phyloP scores from a whole-genome alignment of 805 yeast genomes.

The Suhomyces vadensis region DNA sequence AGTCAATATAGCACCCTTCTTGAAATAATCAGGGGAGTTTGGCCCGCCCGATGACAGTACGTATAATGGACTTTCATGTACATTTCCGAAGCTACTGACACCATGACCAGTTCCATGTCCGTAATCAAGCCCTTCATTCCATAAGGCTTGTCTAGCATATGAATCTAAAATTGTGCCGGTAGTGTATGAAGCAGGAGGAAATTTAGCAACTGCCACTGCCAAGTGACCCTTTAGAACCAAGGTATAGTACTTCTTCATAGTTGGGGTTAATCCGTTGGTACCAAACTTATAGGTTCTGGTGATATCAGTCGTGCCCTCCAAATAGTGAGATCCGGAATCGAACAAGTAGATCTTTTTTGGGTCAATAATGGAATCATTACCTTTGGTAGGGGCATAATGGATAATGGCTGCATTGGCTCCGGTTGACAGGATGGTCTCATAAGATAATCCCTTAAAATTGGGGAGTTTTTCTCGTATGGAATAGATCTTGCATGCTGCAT shows the following conservation, averaged over 20 bases:
- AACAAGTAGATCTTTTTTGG: slow-evolving; percentile 68
- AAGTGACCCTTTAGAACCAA: slow-evolving; percentile 89
- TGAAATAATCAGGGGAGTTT: slow-evolving; percentile 40
- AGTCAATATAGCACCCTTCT: slow-evolving; percentile 70
- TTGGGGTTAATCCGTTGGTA: slow-evolving; percentile 22
- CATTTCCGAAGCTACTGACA: slow-evolving; percentile 86
- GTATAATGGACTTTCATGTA: slow-evolving; percentile 93
- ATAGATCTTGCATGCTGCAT: slow-evolving; percentile 61
- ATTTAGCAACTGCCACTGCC: slow-evolving; percentile 75
- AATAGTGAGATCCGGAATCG: slow-evolving; percentile 90
- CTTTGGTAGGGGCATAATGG: slow-evolving; percentile 70
- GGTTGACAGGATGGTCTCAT: slow-evolving; percentile 73
- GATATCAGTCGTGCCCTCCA: slow-evolving; percentile 95
- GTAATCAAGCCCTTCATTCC: slow-evolving; percentile 82
- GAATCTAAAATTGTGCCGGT: slow-evolving; percentile 77
- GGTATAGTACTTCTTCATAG: slow-evolving; percentile 71
- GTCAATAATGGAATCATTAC: slow-evolving; percentile 59
- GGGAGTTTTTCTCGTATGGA: slow-evolving; percentile 54
- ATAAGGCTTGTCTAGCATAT: slow-evolving; percentile 78
- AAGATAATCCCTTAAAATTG: slow-evolving; percentile 67
- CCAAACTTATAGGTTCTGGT: slow-evolving; percentile 83
- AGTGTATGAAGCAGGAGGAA: slow-evolving; percentile 62
- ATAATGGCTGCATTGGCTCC: slow-evolving; percentile 77
- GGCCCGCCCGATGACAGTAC: slow-evolving; percentile 62
- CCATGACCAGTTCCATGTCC: slow-evolving; percentile 98